These are phyloP conservation scores for Tetrapisispora namnaoensis DNA, from an alignment of 805 yeast species.

Conservation along the genomic window DNA sequence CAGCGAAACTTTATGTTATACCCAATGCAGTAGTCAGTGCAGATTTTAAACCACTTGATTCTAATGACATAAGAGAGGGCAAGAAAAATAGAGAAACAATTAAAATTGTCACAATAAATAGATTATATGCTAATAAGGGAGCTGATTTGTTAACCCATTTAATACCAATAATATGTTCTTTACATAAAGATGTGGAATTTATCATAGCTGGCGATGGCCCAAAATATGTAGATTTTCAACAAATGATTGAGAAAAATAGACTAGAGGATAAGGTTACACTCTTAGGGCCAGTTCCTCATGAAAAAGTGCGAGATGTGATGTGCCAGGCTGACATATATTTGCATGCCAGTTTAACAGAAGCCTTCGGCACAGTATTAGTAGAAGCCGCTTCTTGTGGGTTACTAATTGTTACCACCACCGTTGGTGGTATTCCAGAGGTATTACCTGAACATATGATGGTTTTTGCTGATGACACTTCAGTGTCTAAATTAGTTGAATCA, in stretches of 20 bases:
- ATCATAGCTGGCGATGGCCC: constrained; percentile 97
- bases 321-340: constrained; percentile 86
- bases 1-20: constrained; percentile 71
- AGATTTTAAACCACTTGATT: constrained; percentile 52
- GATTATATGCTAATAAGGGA: constrained; percentile 94
- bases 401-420: constrained; percentile 86
- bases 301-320: constrained; percentile 88
- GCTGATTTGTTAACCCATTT: constrained; percentile 78
- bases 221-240: constrained; percentile 84
- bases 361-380: constrained; percentile 92
- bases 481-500: constrained; percentile 65
- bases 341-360: constrained; percentile 92
- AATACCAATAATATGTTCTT: constrained; percentile 70
- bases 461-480: constrained; percentile 75
- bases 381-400: constrained; percentile 97
- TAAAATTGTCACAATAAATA: constrained; percentile 81
- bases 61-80: not conserved
- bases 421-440: constrained; percentile 97
- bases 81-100: constrained; percentile 32
- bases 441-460: constrained; percentile 88
- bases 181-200: constrained; percentile 57
- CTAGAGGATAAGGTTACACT: constrained; percentile 81
- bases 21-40: constrained; percentile 90
- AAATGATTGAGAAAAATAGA: constrained; percentile 80
- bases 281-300: constrained; percentile 83